These are phyloP conservation scores for Bidens hawaiensis DNA, from an alignment of 140 eudicot genomes.

Conservation along the genomic window DNA sequence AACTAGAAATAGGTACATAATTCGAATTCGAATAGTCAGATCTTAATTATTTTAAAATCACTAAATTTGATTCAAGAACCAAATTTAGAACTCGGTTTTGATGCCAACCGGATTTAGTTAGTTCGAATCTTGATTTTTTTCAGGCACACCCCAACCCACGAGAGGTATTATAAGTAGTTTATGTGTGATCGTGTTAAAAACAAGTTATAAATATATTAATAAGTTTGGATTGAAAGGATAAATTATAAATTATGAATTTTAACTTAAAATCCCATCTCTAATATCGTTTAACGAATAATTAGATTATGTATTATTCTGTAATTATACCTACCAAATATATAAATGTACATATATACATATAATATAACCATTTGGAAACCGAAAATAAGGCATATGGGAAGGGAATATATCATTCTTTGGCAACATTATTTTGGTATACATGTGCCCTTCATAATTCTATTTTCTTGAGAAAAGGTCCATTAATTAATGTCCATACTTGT, in stretches of 20 bases:
- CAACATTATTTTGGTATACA: slow-evolving; percentile 23
- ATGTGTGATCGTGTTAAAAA: no score
- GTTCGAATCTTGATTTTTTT: no score
- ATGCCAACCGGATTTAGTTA: no score
- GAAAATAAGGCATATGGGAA: slow-evolving; percentile 22
- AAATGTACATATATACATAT: neutral
- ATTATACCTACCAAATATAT: neutral
- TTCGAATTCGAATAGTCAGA: no score
- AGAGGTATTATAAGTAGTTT: no score
- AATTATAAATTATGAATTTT: neutral
- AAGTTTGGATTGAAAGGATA: neutral
- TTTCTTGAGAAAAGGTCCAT: slow-evolving; percentile 18
- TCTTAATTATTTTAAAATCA: no score
- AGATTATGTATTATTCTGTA: neutral
- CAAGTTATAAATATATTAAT: neutral
- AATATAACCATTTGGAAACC: slow-evolving; percentile 9
- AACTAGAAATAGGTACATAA: no score
- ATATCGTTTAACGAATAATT: neutral
- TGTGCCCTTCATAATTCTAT: slow-evolving; percentile 21
- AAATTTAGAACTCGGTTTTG: no score
- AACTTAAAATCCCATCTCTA: neutral
- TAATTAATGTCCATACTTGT: slow-evolving; percentile 17
- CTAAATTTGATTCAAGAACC: no score
- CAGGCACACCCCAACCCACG: no score
- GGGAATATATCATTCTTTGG: slow-evolving; percentile 10